Percentiles rank a stretch among this genome's conserved stretches.
Conservation (phyloP, 306 rosid genomes). For the Malus sieversii region DNA sequence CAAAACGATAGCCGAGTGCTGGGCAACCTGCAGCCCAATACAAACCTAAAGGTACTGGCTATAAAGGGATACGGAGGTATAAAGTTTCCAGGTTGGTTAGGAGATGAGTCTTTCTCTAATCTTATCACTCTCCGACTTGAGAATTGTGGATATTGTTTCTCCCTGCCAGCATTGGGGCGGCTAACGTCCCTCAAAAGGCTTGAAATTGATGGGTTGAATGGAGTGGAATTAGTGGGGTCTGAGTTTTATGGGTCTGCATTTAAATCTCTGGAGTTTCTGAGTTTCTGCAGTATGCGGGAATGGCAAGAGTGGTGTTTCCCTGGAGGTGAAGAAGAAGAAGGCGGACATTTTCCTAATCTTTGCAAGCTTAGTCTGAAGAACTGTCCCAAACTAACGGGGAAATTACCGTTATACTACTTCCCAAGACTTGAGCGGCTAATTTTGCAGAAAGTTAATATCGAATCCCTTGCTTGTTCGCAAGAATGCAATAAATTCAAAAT, state of each 20-base stretch:
- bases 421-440: not conserved
- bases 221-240: not conserved
- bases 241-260: not conserved
- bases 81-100: not conserved
- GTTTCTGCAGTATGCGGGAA: not conserved
- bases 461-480: not conserved
- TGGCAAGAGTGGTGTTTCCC: not conserved
- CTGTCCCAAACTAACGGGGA: not conserved
- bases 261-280: not conserved
- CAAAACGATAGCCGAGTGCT: not conserved
- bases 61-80: not conserved
- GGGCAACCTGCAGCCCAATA: not conserved
- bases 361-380: not conserved
- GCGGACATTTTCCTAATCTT: not conserved
- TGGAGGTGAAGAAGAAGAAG: not conserved
- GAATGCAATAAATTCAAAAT: not conserved
- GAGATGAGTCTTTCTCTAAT: not conserved
- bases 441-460: not conserved
- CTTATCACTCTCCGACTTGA: not conserved
- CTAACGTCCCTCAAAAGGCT: not conserved
- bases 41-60: not conserved
- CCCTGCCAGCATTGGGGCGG: not conserved
- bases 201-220: not conserved
- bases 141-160: not conserved
- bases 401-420: not conserved